Conservation (phyloP, 768 basidiomycete genomes). For the Lentinula sp. region DNA sequence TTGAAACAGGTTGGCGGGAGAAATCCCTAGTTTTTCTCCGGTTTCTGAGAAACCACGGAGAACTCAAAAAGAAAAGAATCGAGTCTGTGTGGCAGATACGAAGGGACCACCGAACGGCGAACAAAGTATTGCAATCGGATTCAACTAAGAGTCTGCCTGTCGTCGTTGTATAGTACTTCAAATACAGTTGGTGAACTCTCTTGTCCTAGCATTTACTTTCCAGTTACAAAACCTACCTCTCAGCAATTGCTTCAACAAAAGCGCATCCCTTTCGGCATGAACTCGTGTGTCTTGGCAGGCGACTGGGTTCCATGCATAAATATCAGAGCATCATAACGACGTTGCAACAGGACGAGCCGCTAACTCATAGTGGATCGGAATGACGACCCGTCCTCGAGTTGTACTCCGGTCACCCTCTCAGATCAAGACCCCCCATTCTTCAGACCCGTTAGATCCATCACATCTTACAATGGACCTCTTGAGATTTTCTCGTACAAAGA, state of each 20-base stretch:
- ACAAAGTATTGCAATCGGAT: not conserved
- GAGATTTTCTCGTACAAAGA: slow-evolving; percentile 30
- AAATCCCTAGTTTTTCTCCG: too few species aligned
- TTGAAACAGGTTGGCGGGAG: too few species aligned
- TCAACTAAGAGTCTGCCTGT: not conserved
- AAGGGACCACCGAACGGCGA: not conserved
- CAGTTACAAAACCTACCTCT: slow-evolving; percentile 1
- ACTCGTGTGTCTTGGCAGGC: slow-evolving; percentile 25
- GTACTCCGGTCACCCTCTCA: slow-evolving; percentile 34
- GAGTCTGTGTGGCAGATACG: not conserved
- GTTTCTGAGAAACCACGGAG: too few species aligned
- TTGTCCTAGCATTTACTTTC: not conserved
- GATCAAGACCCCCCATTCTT: slow-evolving; percentile 36
- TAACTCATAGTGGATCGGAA: slow-evolving; percentile 7
- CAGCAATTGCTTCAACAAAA: slow-evolving; percentile 20
- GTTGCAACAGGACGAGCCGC: not conserved
- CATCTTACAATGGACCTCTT: slow-evolving; percentile 49
- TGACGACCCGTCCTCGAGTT: slow-evolving; percentile 16
- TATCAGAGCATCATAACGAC: not conserved
- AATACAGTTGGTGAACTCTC: not conserved
- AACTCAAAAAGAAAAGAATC: not conserved
- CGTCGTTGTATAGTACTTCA: not conserved
- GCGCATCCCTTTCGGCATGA: slow-evolving; percentile 42
- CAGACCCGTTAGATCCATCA: slow-evolving; percentile 27
- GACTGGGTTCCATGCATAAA: not conserved